Base-by-base conservation (phyloP, 352 stramenopile species). In the Globisporangium lucens region DNA sequence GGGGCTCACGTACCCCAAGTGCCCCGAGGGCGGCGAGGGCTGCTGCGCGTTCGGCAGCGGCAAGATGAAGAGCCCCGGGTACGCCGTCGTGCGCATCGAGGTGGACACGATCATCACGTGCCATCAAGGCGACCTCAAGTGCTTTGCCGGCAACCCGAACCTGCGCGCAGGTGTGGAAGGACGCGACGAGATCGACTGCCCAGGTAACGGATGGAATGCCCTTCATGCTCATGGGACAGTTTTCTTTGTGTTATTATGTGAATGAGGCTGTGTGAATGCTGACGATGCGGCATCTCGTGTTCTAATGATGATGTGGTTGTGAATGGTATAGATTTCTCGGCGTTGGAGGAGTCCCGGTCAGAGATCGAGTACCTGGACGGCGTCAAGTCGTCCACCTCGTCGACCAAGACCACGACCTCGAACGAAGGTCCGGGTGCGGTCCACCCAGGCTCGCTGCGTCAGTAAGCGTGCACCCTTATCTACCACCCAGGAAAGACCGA, bases 51-150 rank as follows among this genome's bases (percentile, higher is more conserved):
- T 88, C 41, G 79, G 77, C 65, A 77, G 67, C 38, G 74, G 74
- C 24, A 75, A 67, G 46, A 92, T 92, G 84, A 75, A 71, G 52
- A 79, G 82, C 67, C 84, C 73, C 33, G 84, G 84, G 33, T 90
- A 88, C 72, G 68, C 87, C 12, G 77, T 90, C 35, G 65, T 87
- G 46, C 60, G 65, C 43, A 33, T 89, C 49, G 76, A 76, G 12
- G 73, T 75, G 41, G 79, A 80, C 61, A 82, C 83, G 61, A 80
- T 87, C 56, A 77, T 92, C 70, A 92, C 84, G 33, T 92, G 84
- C 74, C 76, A 71, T 46, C 70, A 79, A 52, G 76, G 77, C 61
- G 66, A 61, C 41, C 72, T 92, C 70, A 72, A 76, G 61, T 92
- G 84, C 73, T 80, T 80, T 38, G 61, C 71, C 29, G 82, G 83